Percentiles rank a stretch among this genome's conserved stretches.
Conservation (phyloP, 495 filamentous ascomycete species). For the Neurospora tetraspora region DNA sequence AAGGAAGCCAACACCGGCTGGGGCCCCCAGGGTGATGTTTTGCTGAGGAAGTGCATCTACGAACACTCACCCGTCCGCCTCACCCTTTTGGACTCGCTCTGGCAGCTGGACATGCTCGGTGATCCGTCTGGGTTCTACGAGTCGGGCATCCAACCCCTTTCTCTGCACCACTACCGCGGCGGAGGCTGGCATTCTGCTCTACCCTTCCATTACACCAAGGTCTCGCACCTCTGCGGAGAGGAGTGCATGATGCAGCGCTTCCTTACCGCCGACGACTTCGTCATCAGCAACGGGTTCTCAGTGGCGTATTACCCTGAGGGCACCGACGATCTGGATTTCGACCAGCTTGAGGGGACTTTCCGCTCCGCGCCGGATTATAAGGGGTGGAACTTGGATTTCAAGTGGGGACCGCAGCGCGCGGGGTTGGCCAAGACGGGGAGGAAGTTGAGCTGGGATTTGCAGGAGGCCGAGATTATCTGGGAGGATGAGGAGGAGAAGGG, state of each 20-base stretch:
- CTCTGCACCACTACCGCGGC: constrained; percentile 56
- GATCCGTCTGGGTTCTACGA: constrained; percentile 61
- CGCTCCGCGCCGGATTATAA: constrained; percentile 43
- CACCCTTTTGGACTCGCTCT: constrained; percentile 51
- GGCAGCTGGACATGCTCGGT: constrained; percentile 57
- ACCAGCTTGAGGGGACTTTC: constrained; percentile 57
- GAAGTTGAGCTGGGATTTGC: constrained; percentile 45
- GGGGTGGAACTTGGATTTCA: constrained; percentile 43
- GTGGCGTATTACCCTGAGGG: constrained; percentile 52
- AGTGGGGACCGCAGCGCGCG: constrained; percentile 37
- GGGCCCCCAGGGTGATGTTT: constrained; percentile 52
- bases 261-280: constrained; percentile 52
- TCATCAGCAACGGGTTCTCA: constrained; percentile 58
- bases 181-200: constrained; percentile 42
- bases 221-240: constrained; percentile 52
- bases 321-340: constrained; percentile 44
- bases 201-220: constrained; percentile 55
- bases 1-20: constrained; percentile 42
- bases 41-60: constrained; percentile 58
- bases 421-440: constrained; percentile 36
- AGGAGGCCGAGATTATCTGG: constrained; percentile 25
- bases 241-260: constrained; percentile 58
- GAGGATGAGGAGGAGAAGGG: constrained; percentile 3
- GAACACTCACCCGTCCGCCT: constrained; percentile 50
- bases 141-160: constrained; percentile 52